These are phyloP conservation scores for Aspergillus carbonarius DNA, from an alignment of 2,329 filamentous ascomycete genomes.

Conservation along the genomic window DNA sequence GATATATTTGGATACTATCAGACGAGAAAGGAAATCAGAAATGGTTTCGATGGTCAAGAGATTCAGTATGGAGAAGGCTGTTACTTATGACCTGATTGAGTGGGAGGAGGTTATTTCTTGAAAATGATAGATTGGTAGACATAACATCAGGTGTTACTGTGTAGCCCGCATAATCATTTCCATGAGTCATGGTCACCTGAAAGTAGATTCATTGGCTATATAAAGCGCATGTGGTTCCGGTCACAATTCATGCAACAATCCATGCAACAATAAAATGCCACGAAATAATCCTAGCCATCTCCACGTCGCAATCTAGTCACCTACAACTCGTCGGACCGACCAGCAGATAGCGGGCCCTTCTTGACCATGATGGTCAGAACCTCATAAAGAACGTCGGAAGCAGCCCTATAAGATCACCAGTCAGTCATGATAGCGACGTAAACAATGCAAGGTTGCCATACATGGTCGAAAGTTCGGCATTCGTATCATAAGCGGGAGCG, in stretches of 20 bases:
- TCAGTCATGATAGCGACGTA: slow-evolving; percentile 6
- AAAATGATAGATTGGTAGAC: no score
- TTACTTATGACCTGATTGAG: slow-evolving; percentile 41
- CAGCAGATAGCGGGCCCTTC: slow-evolving; percentile 60
- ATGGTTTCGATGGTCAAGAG: slow-evolving; percentile 42
- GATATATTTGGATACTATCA: slow-evolving; percentile 42
- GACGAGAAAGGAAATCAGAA: slow-evolving; percentile 41
- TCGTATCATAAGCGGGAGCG: slow-evolving; percentile 61
- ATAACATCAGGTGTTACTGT: no score
- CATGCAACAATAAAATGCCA: background rate
- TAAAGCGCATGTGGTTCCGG: background rate
- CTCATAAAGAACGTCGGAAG: slow-evolving; percentile 67
- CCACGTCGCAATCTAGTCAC: background rate
- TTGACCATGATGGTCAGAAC: slow-evolving; percentile 82
- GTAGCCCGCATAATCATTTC: no score
- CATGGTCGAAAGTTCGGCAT: slow-evolving; percentile 58
- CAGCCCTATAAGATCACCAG: slow-evolving; percentile 30
- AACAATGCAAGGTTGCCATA: slow-evolving; percentile 15
- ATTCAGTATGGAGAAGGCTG: slow-evolving; percentile 30
- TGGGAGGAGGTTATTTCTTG: no score
- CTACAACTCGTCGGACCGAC: slow-evolving; percentile 9
- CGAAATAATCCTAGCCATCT: background rate
- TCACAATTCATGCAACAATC: background rate
- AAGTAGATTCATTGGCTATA: background rate
- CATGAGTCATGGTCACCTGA: no score